Percentiles rank a stretch among this genome's conserved stretches.
These are phyloP conservation scores for Curvularia sp. DNA, from an alignment of 2,329 filamentous ascomycete genomes.

Conservation along the genomic window DNA sequence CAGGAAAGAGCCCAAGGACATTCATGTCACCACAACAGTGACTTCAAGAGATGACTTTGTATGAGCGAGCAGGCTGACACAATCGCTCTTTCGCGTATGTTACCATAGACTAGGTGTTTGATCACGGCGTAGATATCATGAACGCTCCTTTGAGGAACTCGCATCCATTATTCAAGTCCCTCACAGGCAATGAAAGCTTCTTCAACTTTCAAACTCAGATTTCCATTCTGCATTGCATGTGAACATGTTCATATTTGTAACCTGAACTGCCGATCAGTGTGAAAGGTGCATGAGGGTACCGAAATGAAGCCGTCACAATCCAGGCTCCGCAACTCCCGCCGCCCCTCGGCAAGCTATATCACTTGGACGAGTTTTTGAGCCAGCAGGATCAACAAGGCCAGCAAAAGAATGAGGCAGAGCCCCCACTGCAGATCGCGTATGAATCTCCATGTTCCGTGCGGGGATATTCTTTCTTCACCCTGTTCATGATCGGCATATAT, in stretches of 20 bases:
- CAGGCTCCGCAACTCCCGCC: background rate
- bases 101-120: background rate
- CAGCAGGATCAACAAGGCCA: background rate
- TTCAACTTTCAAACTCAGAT: background rate
- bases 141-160: background rate
- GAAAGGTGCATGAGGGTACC: background rate
- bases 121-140: background rate
- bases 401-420: background rate
- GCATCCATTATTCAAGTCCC: background rate
- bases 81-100: background rate
- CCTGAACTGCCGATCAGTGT: background rate
- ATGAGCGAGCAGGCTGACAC: background rate
- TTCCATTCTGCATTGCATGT: background rate
- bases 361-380: background rate
- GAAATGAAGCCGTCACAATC: background rate
- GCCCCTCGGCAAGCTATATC: background rate
- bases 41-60: slow-evolving; percentile 16
- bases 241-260: background rate
- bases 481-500: background rate
- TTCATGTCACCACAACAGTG: slow-evolving; percentile 20
- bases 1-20: slow-evolving; percentile 22
- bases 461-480: background rate
- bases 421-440: background rate
- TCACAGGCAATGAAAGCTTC: background rate
- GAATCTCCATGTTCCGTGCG: background rate